Base-by-base conservation (phyloP, 495 filamentous ascomycete genomes). In the Letharia columbiana region DNA sequence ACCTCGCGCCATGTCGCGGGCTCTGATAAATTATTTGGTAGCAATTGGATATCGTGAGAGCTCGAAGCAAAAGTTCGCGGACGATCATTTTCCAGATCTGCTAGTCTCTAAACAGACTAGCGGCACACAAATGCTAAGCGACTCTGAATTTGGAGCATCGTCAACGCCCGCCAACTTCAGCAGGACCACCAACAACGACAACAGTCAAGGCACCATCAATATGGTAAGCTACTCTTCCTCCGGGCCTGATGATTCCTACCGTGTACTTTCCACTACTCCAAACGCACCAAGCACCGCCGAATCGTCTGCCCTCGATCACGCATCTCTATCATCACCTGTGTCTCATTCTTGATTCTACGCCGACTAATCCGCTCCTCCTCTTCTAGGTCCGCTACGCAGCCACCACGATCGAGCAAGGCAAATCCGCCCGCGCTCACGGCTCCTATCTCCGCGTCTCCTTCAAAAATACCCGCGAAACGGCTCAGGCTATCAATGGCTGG, bases 381-480 rank as follows among this genome's bases (percentile, higher is more conserved):
- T 71, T 73, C 61, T 74, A 96, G 94, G 94, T 97, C 84, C 92
- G 94, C 81, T 98, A 98, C 92, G 91, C 92, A 82, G 91, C 89
- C 74, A 90, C 87, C 75, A 83, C 91, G 76, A 92, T 96, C 79
- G 82, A 89, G 73, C 82, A 88, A 77, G 84, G 86, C 71, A 98
- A 98, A 85, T 95, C 90, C 79, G 95, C 94, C 78, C 91, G 92
- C 81, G 87, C 92, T 75, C 91, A 93, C 79, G 95, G 95, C 78
- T 90, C 92, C 77, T 98, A 98, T 86, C 91, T 99, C 71, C 92
- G 94, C 74, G 92, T 96, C 76, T 94, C 89, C 73, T 97, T 96
- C 89, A 98, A 98, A 87, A 98, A 98, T 87, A 97, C 94, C 79
- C 91, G 93, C 77, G 95, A 99, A 84, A 96, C 94, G 70, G 95